Evolutionary conservation across 129 eudicot genomes (phyloP), one percentile per base, ranked within the genome.

Genomic region (Dittrichia graveolens): DNA sequence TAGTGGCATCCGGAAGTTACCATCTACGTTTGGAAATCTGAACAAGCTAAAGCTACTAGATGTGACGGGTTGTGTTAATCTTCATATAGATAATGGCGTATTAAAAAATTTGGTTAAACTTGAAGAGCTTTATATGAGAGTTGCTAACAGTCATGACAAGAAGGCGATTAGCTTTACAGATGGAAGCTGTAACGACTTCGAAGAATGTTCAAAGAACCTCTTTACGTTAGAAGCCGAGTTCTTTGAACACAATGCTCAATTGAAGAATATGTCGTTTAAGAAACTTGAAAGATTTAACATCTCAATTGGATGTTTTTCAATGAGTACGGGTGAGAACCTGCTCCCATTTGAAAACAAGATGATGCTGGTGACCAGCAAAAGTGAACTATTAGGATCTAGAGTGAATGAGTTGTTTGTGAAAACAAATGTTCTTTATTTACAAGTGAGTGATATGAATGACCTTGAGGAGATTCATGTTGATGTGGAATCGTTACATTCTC

Each of bases 71-170:
- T 67, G 73, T 48, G n/a, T 35, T 4, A 6, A n/a, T 5, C 73
- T 67, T 34, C 14, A 8, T 49, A 49, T 67, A 34, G 73, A 49
- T 47, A 24, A 67, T 24, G 73, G 73, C 37, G 73, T 67, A 7
- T 67, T 67, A 7, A 34, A 49, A 13, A 49, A 35, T 0, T 35
- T 67, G 19, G 14, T 6, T 5, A 48, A 13, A 0, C 73, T 67
- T 67, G 60, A 67, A 67, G 73, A 68, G 38, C 61, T 68, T 8
- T 68, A 68, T 50, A 50, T 68, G 73, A 37, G 48, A 8, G 47
- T 14, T 35, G 56, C 5, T 24, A 24, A 24, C 31, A 24, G 2
- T 24, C 31, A 24, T 8, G 5, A 4, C 0, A 0, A 8, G 7
- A 8, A 47, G 8, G 3, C n/a, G 1, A 40, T 70, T 70, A 53